These are phyloP conservation scores for Penicillium antarcticum DNA, from an alignment of 495 filamentous ascomycete species.

Conservation along the genomic window DNA sequence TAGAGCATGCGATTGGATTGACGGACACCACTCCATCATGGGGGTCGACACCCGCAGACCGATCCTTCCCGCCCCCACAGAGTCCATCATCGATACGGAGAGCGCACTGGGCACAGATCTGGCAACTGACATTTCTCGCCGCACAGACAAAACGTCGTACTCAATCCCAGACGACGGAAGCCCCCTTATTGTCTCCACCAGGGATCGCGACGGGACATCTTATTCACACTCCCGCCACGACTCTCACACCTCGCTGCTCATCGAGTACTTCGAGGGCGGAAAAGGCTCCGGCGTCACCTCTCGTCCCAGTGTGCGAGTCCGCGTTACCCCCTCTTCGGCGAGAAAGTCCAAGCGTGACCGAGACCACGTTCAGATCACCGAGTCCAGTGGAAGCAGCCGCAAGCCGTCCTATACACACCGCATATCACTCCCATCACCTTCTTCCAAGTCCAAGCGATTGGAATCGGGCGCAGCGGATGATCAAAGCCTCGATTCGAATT, in stretches of 20 bases:
- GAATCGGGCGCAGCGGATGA: constrained; percentile 46
- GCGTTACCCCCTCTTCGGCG: constrained; percentile 76
- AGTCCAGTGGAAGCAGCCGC: constrained; percentile 58
- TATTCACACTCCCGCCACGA: constrained; percentile 47
- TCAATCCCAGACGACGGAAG: constrained; percentile 95
- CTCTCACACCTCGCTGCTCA: constrained; percentile 90
- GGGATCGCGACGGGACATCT: constrained; percentile 49
- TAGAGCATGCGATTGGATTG: constrained; percentile 36
- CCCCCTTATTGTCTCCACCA: constrained; percentile 80
- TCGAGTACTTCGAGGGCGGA: constrained; percentile 95
- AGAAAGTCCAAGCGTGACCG: constrained; percentile 55
- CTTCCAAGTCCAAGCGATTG: constrained; percentile 49
- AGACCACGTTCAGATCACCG: constrained; percentile 80
- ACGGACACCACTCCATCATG: constrained; percentile 50
- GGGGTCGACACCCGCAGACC: constrained; percentile 67
- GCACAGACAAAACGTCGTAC: constrained; percentile 78
- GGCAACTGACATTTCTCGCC: constrained; percentile 72
- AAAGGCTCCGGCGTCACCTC: constrained; percentile 61
- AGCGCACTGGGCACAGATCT: constrained; percentile 69
- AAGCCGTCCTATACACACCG: constrained; percentile 64
- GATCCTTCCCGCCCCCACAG: constrained; percentile 74
- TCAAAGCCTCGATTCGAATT: constrained; percentile 60
- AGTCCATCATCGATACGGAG: constrained; percentile 65
- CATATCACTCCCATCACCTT: constrained; percentile 56
- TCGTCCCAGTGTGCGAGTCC: constrained; percentile 90